Base-by-base conservation (phyloP, 257 asterid species). In the Ligustrum vulgare region DNA sequence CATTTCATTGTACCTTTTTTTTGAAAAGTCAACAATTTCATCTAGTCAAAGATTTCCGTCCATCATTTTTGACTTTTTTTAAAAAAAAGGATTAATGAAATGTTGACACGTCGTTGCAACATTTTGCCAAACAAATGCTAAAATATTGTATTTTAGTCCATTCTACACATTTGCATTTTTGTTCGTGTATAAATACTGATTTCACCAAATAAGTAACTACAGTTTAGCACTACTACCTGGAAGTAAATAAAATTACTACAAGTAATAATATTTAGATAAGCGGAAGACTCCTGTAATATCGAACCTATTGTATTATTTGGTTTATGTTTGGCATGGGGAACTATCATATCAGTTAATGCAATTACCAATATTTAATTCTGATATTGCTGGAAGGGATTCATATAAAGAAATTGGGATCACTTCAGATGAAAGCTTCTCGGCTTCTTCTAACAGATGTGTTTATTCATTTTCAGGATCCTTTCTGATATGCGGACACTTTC, bases 401-500 rank as follows among this genome's bases (percentile, higher is more conserved):
- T 25, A 78, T 60, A 22, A 2, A 60, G 35, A 60, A 60, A 25
- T 60, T 60, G 67, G 8, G 67, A 25, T 25, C 33, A 8, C 25
- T 60, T 60, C 16, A 60, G 67, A 60, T 23, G 33, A 60, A 60
- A 60, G 18, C 67, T 60, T 60, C 35, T 7, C 25, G 67, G 34
- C 67, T 18, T 23, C 67, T 60, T 25, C 34, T 25, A 60, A 60
- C 25, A 10, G 34, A 56, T 69, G 49, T 71, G 60, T 63, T 28
- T 28, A 28, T 63, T 74, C 66, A 66, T 77, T 86, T 79, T 71
- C 95, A 95, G 99, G 96, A 95, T 95, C 85, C 96, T 93, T 80
- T 91, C 97, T 82, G 99, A 95, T 82, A 95, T 95, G 94, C 87
- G 99, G 75, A 95, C 99, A 72, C 96, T 95, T 80, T 92, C 99